These are phyloP conservation scores for Phytophthora vignae DNA, from an alignment of 352 stramenopile genomes.

Conservation along the genomic window DNA sequence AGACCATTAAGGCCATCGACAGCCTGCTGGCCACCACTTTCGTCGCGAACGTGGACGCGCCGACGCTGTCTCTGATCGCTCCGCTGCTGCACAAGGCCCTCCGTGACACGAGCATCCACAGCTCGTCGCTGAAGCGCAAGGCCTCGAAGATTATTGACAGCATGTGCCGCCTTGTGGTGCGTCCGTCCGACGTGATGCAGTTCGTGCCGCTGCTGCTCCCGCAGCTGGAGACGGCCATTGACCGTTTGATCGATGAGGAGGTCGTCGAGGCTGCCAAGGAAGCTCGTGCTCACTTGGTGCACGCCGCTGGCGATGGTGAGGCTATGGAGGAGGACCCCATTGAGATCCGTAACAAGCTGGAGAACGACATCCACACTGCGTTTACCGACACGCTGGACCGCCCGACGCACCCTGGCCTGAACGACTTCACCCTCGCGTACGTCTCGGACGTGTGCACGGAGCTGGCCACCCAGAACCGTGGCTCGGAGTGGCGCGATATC, in stretches of 20 bases:
- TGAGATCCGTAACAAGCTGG: conserved; percentile 62
- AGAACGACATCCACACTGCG: conserved; percentile 51
- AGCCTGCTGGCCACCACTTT: conserved; percentile 93
- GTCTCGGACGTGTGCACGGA: conserved; percentile 71
- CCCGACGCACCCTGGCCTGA: conserved; percentile 50
- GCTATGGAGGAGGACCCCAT: conserved; percentile 65
- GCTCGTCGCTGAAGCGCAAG: conserved; percentile 92
- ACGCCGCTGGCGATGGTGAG: conserved; percentile 59
- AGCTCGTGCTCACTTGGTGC: conserved; percentile 65
- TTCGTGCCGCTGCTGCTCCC: conserved; percentile 94
- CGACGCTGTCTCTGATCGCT: conserved; percentile 92
- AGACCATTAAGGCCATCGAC: conserved; percentile 92
- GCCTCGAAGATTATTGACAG: conserved; percentile 94
- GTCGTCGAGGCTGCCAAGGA: conserved; percentile 79
- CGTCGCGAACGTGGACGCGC: conserved; percentile 91
- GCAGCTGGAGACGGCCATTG: conserved; percentile 92
- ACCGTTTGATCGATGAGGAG: conserved; percentile 93
- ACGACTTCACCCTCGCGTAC: conserved; percentile 66
- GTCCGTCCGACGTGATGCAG: conserved; percentile 89
- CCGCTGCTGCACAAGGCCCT: conserved; percentile 91
- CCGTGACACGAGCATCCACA: conserved; percentile 93
- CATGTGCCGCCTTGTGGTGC: conserved; percentile 92
- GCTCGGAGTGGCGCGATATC: conserved; percentile 58
- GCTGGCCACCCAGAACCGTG: conserved; percentile 64
- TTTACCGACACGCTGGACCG: conserved; percentile 59